Conservation (phyloP, 148 eudicot genomes). For the Amaranthus cruentus region DNA sequence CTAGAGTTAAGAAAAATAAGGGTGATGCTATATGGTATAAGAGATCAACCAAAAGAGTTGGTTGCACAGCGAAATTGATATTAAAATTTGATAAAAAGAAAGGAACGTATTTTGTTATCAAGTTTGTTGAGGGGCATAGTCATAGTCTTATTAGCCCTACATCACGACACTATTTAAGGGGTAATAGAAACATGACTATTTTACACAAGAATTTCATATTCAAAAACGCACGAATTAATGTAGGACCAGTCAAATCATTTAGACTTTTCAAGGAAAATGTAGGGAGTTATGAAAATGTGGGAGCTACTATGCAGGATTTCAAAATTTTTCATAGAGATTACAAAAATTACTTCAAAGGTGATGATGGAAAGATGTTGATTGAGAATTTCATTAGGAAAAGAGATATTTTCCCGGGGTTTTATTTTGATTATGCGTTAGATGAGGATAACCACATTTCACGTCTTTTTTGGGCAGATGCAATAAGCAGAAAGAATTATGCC, state of each 20-base stretch:
- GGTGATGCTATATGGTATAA: background rate
- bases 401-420: background rate
- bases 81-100: too few species aligned
- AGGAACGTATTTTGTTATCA: background rate
- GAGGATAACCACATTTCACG: background rate
- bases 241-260: background rate
- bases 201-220: too few species aligned
- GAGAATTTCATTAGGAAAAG: background rate
- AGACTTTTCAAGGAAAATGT: background rate
- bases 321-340: slow-evolving; percentile 5
- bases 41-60: background rate
- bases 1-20: background rate
- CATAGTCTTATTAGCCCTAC: background rate
- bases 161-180: too few species aligned
- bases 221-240: too few species aligned
- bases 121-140: background rate
- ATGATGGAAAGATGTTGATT: slow-evolving; percentile 11
- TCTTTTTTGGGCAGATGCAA: slow-evolving; percentile 7
- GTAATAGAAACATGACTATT: too few species aligned
- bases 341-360: background rate
- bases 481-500: slow-evolving; percentile 1
- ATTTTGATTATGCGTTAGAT: slow-evolving; percentile 6
- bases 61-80: background rate
- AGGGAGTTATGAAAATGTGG: background rate
- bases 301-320: too few species aligned